Evolutionary conservation across 371 early-diverging fungal genomes (phyloP).

Genomic region (Mucor mucedo): DNA sequence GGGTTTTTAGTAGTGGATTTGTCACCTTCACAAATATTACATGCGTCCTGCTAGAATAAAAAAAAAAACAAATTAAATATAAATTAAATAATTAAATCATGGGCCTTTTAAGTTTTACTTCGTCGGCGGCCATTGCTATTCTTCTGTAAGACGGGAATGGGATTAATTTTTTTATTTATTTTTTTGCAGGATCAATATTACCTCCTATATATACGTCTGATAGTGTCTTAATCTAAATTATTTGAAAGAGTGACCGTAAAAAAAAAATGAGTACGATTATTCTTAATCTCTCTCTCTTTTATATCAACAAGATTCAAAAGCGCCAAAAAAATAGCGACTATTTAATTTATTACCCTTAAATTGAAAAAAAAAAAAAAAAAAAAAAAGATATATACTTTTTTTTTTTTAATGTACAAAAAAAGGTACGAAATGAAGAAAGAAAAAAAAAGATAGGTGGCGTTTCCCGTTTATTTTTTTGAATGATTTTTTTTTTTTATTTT

Average conservation of each 20-base stretch:
- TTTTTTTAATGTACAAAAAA: background rate
- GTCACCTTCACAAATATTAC: constrained; percentile 56
- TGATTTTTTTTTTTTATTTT: constrained; percentile 4
- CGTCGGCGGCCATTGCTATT: background rate
- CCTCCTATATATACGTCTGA: background rate
- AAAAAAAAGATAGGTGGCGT: constrained; percentile 4
- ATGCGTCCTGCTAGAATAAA: constrained; percentile 30
- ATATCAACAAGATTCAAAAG: background rate
- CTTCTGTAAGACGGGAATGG: background rate
- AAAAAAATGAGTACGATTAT: background rate
- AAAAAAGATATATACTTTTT: background rate
- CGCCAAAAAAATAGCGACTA: background rate
- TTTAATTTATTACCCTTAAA: background rate
- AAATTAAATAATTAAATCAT: background rate
- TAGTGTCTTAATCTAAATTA: constrained; percentile 1
- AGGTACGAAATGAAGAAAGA: constrained; percentile 7
- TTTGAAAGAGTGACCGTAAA: constrained; percentile 4
- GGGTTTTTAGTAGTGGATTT: constrained; percentile 46
- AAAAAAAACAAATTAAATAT: background rate
- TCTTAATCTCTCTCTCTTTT: background rate
- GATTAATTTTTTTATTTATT: background rate
- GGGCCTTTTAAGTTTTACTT: background rate
- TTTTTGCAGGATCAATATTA: background rate
- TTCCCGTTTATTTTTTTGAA: constrained; percentile 2
- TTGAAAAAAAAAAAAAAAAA: background rate